Conservation (phyloP, 768 basidiomycete species). For the Suillus ampliporus region DNA sequence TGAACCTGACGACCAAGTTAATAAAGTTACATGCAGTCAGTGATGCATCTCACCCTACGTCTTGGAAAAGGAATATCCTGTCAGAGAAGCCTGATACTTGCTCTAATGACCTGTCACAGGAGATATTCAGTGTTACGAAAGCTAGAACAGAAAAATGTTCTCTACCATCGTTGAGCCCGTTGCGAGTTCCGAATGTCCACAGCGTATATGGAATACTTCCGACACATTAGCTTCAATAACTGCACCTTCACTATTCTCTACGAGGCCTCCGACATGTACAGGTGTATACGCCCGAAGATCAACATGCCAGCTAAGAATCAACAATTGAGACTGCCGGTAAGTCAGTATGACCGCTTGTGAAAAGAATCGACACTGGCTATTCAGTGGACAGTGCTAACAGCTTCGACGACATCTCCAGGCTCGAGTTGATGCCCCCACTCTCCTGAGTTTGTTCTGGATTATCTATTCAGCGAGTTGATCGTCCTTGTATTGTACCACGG, state of each 20-base stretch:
- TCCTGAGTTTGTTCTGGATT: constrained; percentile 85
- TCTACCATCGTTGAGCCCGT: constrained; percentile 81
- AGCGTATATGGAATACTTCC: constrained; percentile 79
- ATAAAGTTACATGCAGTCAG: constrained; percentile 2
- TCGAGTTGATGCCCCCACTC: constrained; percentile 88
- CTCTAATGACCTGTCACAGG: constrained; percentile 66
- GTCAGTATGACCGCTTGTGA: constrained; percentile 55
- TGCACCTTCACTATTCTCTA: constrained; percentile 86
- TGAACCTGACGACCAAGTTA: constrained; percentile 56
- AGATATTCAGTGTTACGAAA: neutral
- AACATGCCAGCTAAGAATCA: constrained; percentile 69
- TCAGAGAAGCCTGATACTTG: constrained; percentile 81
- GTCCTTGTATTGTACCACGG: constrained; percentile 66
- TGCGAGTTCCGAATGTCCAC: constrained; percentile 82
- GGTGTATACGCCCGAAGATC: constrained; percentile 82
- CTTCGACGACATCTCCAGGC: constrained; percentile 89
- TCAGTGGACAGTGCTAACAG: constrained; percentile 83
- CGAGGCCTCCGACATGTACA: constrained; percentile 90
- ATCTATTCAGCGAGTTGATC: constrained; percentile 77
- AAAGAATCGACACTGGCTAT: constrained; percentile 92
- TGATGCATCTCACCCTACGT: constrained; percentile 73
- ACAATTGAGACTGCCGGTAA: neutral
- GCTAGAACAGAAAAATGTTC: constrained; percentile 21
- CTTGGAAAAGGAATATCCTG: constrained; percentile 87
- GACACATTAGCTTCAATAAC: constrained; percentile 92